Conservation (phyloP, 2,329 filamentous ascomycete genomes). For the Fusarium phyllophilum region DNA sequence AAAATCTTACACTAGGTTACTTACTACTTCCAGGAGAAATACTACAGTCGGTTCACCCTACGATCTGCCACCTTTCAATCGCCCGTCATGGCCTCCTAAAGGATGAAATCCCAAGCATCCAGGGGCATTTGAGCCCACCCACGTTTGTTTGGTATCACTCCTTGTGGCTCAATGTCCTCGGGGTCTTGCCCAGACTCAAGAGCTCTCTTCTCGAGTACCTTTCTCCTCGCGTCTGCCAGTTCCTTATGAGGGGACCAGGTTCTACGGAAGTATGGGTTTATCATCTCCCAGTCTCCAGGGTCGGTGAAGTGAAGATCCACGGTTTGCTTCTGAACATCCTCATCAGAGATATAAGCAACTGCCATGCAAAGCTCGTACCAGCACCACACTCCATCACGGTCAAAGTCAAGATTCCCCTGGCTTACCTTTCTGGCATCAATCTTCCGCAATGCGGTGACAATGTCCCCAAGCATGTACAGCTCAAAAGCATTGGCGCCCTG, state of each 20-base stretch:
- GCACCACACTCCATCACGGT: neutral
- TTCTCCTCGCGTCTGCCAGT: neutral
- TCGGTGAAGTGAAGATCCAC: neutral
- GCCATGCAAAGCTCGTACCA: neutral
- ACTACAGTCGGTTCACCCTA: too few species aligned
- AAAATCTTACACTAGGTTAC: neutral
- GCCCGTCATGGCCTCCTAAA: neutral
- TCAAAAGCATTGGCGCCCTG: neutral
- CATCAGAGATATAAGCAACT: neutral
- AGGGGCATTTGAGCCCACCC: neutral
- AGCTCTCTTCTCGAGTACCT: neutral
- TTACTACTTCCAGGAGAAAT: too few species aligned
- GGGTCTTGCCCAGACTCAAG: neutral
- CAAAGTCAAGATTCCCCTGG: neutral
- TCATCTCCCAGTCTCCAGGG: neutral
- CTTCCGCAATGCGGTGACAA: neutral
- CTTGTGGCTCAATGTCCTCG: neutral
- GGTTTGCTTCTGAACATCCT: neutral
- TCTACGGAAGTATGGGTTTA: neutral
- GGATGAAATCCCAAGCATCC: neutral
- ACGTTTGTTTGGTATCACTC: too few species aligned
- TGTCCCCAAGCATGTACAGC: neutral
- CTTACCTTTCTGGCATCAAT: neutral
- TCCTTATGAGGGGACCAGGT: accelerated
- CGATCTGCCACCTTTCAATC: neutral